Evolutionary conservation across 2,329 filamentous ascomycete genomes (phyloP).

Genomic region (Trichophaea hybrida): DNA sequence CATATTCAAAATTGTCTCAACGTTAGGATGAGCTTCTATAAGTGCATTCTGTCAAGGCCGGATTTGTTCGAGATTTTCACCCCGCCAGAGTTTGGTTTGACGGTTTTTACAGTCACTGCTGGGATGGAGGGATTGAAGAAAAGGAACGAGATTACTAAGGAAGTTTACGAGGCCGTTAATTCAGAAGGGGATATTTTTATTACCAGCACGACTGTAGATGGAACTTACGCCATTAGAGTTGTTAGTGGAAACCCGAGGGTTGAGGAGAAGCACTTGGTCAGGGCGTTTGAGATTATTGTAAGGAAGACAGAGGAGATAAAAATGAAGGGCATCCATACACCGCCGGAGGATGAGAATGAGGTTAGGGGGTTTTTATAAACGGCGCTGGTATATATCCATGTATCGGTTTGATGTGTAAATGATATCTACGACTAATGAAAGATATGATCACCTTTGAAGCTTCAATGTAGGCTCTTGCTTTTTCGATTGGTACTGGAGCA

Average conservation of each 20-base stretch:
- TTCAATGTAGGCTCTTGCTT: no score
- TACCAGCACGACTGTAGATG: conserved; percentile 58
- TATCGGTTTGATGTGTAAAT: no score
- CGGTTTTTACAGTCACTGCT: conserved; percentile 54
- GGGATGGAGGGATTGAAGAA: conserved; percentile 32
- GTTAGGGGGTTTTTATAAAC: conserved; percentile 5
- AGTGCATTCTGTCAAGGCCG: conserved; percentile 40
- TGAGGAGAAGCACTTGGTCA: conserved; percentile 56
- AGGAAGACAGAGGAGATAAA: conserved; percentile 45
- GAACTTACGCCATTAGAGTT: conserved; percentile 64
- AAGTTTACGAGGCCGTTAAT: conserved; percentile 63
- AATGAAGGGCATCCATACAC: conserved; percentile 18
- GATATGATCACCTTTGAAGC: no score
- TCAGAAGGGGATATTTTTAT: conserved; percentile 63
- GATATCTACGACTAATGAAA: no score
- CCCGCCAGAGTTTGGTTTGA: conserved; percentile 61
- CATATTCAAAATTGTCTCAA: conserved; percentile 57
- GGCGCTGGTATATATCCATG: no score
- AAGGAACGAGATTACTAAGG: conserved; percentile 54
- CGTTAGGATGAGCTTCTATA: conserved; percentile 56
- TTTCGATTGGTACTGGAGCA: no score
- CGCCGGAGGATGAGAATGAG: conserved; percentile 2
- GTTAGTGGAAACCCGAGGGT: conserved; percentile 57
- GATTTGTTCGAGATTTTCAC: conserved; percentile 68
- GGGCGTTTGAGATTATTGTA: conserved; percentile 61